Evolutionary conservation across 2,329 filamentous ascomycete genomes (phyloP).

Genomic region (Coleophoma cylindrospora): DNA sequence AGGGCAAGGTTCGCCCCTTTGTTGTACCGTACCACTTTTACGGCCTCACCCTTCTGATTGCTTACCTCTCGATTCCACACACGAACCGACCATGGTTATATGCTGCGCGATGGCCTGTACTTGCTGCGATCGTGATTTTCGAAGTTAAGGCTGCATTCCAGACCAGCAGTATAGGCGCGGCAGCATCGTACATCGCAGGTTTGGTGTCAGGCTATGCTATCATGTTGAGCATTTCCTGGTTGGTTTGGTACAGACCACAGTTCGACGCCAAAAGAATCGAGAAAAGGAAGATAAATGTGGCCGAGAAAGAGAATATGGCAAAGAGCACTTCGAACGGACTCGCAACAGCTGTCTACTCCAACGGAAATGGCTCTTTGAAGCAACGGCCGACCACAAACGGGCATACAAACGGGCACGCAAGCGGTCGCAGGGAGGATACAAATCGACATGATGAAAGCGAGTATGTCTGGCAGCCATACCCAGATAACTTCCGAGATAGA

Average conservation of each 20-base stretch:
- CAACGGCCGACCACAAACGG: background rate
- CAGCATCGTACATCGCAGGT: constrained; percentile 44
- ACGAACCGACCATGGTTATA: constrained; percentile 44
- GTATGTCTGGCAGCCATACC: constrained; percentile 58
- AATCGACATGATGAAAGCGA: constrained; percentile 28
- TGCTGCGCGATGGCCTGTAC: constrained; percentile 42
- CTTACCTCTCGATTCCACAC: constrained; percentile 55
- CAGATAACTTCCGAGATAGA: constrained; percentile 42
- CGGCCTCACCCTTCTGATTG: constrained; percentile 39
- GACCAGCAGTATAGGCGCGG: constrained; percentile 47
- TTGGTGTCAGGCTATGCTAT: constrained; percentile 45
- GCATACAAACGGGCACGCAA: background rate
- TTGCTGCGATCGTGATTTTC: constrained; percentile 36
- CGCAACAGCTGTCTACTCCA: background rate
- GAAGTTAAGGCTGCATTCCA: constrained; percentile 36
- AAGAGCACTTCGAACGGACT: background rate
- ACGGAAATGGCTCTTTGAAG: background rate
- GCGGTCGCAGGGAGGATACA: constrained; percentile 1
- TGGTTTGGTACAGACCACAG: constrained; percentile 52
- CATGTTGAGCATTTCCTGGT: constrained; percentile 40
- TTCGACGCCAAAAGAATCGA: constrained; percentile 43
- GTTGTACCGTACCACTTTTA: constrained; percentile 47
- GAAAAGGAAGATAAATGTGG: background rate
- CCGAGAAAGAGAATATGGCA: background rate
- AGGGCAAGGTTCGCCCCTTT: constrained; percentile 38